Percentiles rank a stretch among this genome's conserved stretches.
Conservation (phyloP, 2,329 filamentous ascomycete species). For the Chaetomiaceae sp. region DNA sequence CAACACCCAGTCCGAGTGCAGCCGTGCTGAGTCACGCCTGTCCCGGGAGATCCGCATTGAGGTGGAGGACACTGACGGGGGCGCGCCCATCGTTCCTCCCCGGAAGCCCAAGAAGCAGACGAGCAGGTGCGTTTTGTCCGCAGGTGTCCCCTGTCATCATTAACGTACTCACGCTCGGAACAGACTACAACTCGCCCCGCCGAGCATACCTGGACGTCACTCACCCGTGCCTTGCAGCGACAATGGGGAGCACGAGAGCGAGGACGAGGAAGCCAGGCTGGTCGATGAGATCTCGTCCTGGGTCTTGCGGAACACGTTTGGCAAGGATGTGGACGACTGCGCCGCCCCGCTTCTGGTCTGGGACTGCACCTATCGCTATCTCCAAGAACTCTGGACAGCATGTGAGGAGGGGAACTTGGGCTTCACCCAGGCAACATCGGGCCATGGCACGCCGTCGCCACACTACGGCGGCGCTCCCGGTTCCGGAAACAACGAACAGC, state of each 20-base stretch:
- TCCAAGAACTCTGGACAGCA: slow-evolving; percentile 23
- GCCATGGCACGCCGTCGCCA: slow-evolving; percentile 18
- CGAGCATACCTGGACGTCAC: neutral
- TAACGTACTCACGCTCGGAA: slow-evolving; percentile 5
- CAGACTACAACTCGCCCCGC: slow-evolving; percentile 9
- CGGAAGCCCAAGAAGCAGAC: slow-evolving; percentile 8
- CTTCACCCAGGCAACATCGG: slow-evolving; percentile 11
- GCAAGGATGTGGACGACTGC: slow-evolving; percentile 26
- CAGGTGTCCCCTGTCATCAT: neutral
- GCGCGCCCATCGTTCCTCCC: slow-evolving; percentile 1
- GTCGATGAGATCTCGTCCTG: slow-evolving; percentile 25
- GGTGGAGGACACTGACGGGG: slow-evolving; percentile 16
- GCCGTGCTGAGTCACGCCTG: slow-evolving; percentile 24
- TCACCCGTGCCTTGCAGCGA: slow-evolving; percentile 6
- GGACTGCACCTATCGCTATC: slow-evolving; percentile 26
- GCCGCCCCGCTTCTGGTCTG: slow-evolving; percentile 23
- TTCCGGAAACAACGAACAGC: slow-evolving; percentile 11
- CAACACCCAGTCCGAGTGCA: slow-evolving; percentile 28
- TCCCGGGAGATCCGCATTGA: slow-evolving; percentile 22
- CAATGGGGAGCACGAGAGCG: slow-evolving; percentile 9
- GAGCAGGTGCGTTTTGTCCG: slow-evolving; percentile 10
- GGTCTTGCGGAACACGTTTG: slow-evolving; percentile 24
- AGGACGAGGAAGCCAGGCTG: slow-evolving; percentile 20
- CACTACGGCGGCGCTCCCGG: slow-evolving; percentile 15
- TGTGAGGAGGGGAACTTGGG: slow-evolving; percentile 19